Conservation (phyloP, 257 asterid genomes). For the Penstemon eatonii region DNA sequence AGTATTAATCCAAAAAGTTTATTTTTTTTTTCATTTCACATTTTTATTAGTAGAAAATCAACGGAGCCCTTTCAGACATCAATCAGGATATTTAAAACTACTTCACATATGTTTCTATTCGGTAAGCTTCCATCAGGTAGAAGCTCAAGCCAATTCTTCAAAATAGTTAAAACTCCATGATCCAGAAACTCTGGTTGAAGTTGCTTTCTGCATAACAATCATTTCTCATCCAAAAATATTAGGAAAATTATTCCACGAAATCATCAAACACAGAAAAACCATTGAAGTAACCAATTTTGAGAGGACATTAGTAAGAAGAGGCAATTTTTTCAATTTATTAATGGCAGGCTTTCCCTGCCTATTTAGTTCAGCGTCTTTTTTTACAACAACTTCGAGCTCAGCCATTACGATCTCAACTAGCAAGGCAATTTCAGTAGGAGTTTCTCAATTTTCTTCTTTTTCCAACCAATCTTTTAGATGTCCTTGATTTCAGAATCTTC, state of each 20-base stretch:
- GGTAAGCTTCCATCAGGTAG: constrained; percentile 77
- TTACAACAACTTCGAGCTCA: constrained; percentile 92
- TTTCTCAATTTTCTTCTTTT: constrained; percentile 84
- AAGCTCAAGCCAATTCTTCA: constrained; percentile 67
- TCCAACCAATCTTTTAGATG: constrained; percentile 75
- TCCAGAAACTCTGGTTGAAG: constrained; percentile 95
- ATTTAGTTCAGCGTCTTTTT: constrained; percentile 88
- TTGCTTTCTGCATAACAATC: constrained; percentile 68
- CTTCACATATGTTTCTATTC: constrained; percentile 85
- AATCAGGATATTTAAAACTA: constrained; percentile 71
- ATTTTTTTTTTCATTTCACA: background rate
- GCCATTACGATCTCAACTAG: constrained; percentile 91
- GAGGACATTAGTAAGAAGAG: constrained; percentile 85
- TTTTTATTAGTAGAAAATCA: background rate
- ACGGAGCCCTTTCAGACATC: constrained; percentile 53
- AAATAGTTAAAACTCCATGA: constrained; percentile 59
- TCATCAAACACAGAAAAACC: constrained; percentile 11
- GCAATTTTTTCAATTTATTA: constrained; percentile 78
- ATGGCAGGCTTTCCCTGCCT: constrained; percentile 85
- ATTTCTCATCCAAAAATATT: constrained; percentile 23
- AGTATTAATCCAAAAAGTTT: constrained; percentile 23
- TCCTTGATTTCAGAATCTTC: constrained; percentile 79
- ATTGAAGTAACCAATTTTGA: constrained; percentile 60
- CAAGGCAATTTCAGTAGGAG: constrained; percentile 88
- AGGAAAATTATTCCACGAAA: constrained; percentile 5